Conservation (phyloP, 805 yeast species). For the Cyberlindnera japonica region DNA sequence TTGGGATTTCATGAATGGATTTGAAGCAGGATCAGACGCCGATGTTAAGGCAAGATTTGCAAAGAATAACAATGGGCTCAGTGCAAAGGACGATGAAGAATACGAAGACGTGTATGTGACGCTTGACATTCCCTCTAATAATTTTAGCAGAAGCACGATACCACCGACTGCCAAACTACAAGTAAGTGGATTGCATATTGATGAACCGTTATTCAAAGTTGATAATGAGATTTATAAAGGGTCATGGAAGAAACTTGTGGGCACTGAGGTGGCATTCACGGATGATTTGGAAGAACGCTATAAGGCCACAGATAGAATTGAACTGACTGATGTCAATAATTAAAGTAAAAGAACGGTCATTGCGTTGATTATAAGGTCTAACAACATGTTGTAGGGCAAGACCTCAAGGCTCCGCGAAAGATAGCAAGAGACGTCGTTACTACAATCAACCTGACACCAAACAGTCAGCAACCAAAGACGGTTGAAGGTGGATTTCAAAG, state of each 20-base stretch:
- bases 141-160: constrained; percentile 29
- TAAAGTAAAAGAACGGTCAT: too few species aligned
- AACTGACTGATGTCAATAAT: constrained; percentile 25
- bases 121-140: constrained; percentile 44
- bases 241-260: constrained; percentile 71
- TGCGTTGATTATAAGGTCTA: too few species aligned
- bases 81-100: constrained; percentile 27
- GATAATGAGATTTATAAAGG: constrained; percentile 66
- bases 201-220: constrained; percentile 53
- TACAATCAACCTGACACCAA: too few species aligned
- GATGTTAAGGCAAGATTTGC: constrained; percentile 59
- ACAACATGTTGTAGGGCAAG: too few species aligned
- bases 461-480: too few species aligned
- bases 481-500: constrained; percentile 5
- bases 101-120: constrained; percentile 50
- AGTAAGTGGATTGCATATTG: constrained; percentile 51
- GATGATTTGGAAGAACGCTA: constrained; percentile 23
- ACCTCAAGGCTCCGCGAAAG: too few species aligned
- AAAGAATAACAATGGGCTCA: constrained; percentile 18
- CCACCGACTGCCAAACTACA: constrained; percentile 44
- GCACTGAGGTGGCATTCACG: constrained; percentile 56
- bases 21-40: constrained; percentile 88
- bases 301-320: constrained; percentile 21
- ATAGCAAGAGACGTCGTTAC: too few species aligned
- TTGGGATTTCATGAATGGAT: constrained; percentile 76